Conservation (phyloP, 2,329 filamentous ascomycete species). For the Neurospora sp. region DNA sequence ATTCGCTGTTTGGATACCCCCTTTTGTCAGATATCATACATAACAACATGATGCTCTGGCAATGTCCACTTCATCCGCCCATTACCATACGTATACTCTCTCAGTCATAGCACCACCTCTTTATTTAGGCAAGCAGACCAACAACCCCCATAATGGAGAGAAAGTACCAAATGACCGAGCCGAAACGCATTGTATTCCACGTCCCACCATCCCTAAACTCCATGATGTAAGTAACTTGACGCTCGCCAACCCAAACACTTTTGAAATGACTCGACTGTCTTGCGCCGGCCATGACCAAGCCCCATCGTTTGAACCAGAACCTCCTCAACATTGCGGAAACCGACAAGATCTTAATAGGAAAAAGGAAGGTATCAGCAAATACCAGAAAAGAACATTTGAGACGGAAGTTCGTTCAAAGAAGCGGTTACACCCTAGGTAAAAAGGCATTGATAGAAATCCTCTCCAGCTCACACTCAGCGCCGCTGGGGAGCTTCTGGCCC, state of each 20-base stretch:
- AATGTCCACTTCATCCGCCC: not conserved
- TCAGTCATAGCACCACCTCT: not conserved
- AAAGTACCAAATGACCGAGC: not conserved
- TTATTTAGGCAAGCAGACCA: not conserved
- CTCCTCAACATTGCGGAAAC: not conserved
- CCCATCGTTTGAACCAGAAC: not conserved
- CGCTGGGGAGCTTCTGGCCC: conserved; percentile 45
- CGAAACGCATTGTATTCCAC: not conserved
- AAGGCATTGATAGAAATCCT: conserved; percentile 69
- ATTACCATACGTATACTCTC: not conserved
- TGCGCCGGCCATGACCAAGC: not conserved
- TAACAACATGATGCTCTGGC: not conserved
- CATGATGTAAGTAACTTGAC: not conserved
- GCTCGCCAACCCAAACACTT: not conserved
- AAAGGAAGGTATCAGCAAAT: not conserved
- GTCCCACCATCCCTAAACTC: not conserved
- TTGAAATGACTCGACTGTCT: not conserved
- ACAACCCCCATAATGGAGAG: not conserved
- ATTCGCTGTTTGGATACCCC: not conserved
- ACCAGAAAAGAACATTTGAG: not conserved
- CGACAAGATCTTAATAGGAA: not conserved
- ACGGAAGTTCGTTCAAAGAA: not conserved
- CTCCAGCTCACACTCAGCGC: conserved; percentile 64
- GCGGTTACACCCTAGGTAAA: conserved; percentile 40
- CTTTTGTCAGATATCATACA: not conserved